phyloP scores from a whole-genome alignment of 805 yeast genomes.

The Tetrapisispora fleetii region DNA sequence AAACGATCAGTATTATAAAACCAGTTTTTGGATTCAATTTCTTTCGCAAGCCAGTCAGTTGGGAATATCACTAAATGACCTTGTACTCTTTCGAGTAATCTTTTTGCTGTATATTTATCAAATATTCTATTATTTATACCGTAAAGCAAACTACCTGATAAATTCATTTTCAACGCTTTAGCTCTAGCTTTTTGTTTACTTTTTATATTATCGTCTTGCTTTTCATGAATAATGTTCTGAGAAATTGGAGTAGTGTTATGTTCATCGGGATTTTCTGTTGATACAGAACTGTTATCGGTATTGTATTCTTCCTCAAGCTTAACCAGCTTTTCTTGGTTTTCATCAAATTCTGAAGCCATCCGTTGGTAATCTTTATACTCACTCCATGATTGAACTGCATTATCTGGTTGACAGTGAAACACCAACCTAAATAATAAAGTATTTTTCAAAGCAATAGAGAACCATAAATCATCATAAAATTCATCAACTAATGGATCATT shows the following conservation, averaged over 20 bases:
- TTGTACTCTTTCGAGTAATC: constrained; percentile 57
- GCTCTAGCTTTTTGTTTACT: constrained; percentile 8
- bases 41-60: constrained; percentile 77
- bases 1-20: constrained; percentile 86
- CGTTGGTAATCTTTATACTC: constrained; percentile 69
- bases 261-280: not conserved
- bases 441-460: constrained; percentile 70
- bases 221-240: too few species aligned
- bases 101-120: constrained; percentile 69
- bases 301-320: constrained; percentile 14
- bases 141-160: constrained; percentile 23
- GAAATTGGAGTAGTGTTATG: not conserved
- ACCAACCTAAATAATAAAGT: constrained; percentile 73
- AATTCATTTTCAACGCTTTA: constrained; percentile 21
- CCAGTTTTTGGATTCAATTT: constrained; percentile 89
- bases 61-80: constrained; percentile 93
- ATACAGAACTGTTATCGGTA: not conserved
- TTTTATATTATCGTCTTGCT: not conserved
- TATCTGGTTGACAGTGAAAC: constrained; percentile 93
- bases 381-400: constrained; percentile 79
- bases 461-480: constrained; percentile 83
- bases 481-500: constrained; percentile 77
- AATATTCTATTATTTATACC: constrained; percentile 40
- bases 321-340: constrained; percentile 23
- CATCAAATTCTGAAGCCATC: constrained; percentile 46